phyloP scores from a whole-genome alignment of 1,284 basidiomycete genomes.

The Ustilago trichophora region DNA sequence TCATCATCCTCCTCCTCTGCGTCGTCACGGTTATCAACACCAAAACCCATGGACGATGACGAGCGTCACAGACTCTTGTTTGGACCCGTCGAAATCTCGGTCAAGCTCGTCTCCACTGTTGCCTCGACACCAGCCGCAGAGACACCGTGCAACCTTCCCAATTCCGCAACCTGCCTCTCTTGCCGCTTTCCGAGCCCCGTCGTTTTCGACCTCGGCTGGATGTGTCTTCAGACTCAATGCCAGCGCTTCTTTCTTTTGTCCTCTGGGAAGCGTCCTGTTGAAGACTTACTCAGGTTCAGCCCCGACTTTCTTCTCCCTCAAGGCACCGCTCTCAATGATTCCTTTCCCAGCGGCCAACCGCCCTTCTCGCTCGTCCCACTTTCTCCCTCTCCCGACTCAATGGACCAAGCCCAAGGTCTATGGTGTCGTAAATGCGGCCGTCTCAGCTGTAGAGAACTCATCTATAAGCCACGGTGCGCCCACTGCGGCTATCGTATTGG shows the following conservation, averaged over 20 bases:
- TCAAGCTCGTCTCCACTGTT: slow-evolving; percentile 11
- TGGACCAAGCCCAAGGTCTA: slow-evolving; percentile 31
- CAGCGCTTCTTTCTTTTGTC: slow-evolving; percentile 20
- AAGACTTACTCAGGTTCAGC: slow-evolving; percentile 7
- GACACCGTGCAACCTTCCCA: slow-evolving; percentile 10
- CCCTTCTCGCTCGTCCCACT: slow-evolving; percentile 24
- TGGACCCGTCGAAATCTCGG: slow-evolving; percentile 1
- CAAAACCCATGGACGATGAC: neutral
- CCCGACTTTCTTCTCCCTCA: slow-evolving; percentile 8
- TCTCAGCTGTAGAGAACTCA: slow-evolving; percentile 34
- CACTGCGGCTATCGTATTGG: slow-evolving; percentile 23
- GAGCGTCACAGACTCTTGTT: slow-evolving; percentile 11
- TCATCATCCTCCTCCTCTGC: neutral
- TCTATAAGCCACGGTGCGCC: slow-evolving; percentile 23
- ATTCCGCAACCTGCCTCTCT: slow-evolving; percentile 11
- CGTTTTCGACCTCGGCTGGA: slow-evolving; percentile 40
- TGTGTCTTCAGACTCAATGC: slow-evolving; percentile 37
- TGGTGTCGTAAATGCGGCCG: slow-evolving; percentile 40
- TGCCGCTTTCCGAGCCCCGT: slow-evolving; percentile 13
- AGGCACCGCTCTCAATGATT: slow-evolving; percentile 4
- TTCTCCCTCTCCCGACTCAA: slow-evolving; percentile 2
- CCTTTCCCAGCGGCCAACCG: slow-evolving; percentile 11
- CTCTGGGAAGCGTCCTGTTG: neutral
- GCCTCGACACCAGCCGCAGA: neutral
- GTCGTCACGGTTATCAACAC: neutral